Percentiles rank a stretch among this genome's conserved stretches.
phyloP scores from a whole-genome alignment of 345 rosid genomes.

The Lumnitzera littorea region DNA sequence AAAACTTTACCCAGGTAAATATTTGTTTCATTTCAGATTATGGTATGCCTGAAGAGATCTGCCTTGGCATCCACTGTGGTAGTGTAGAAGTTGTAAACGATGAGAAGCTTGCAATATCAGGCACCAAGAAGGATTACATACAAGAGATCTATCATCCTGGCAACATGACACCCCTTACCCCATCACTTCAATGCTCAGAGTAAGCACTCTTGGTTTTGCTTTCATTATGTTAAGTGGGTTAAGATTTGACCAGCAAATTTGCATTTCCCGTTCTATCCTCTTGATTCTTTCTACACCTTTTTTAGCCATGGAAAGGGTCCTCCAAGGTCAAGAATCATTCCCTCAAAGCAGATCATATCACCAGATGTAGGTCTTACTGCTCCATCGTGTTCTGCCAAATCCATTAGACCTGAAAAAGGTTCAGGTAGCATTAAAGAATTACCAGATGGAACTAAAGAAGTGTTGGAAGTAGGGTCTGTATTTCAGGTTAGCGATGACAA shows the following conservation, averaged over 20 bases:
- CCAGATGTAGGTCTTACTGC: slow-evolving; percentile 26
- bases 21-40: slow-evolving; percentile 21
- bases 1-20: neutral
- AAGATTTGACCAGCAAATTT: neutral
- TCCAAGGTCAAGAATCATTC: slow-evolving; percentile 21
- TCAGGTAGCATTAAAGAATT: slow-evolving; percentile 15
- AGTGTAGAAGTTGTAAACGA: slow-evolving; percentile 11
- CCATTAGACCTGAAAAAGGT: slow-evolving; percentile 19
- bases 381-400: slow-evolving; percentile 18
- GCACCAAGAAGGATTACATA: slow-evolving; percentile 15
- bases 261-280: slow-evolving; percentile 3
- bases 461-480: slow-evolving; percentile 8
- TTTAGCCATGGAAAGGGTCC: slow-evolving; percentile 35
- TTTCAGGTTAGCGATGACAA: slow-evolving; percentile 19
- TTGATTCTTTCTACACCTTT: slow-evolving; percentile 5
- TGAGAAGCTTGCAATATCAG: slow-evolving; percentile 17
- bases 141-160: slow-evolving; percentile 19
- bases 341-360: slow-evolving; percentile 22
- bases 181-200: slow-evolving; percentile 40
- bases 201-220: slow-evolving; percentile 6
- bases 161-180: slow-evolving; percentile 35
- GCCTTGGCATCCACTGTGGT: slow-evolving; percentile 17
- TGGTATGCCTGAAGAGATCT: slow-evolving; percentile 21
- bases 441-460: slow-evolving; percentile 24
- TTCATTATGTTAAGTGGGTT: neutral